phyloP scores from a whole-genome alignment of 768 basidiomycete species.

The Phylloporus sp. region DNA sequence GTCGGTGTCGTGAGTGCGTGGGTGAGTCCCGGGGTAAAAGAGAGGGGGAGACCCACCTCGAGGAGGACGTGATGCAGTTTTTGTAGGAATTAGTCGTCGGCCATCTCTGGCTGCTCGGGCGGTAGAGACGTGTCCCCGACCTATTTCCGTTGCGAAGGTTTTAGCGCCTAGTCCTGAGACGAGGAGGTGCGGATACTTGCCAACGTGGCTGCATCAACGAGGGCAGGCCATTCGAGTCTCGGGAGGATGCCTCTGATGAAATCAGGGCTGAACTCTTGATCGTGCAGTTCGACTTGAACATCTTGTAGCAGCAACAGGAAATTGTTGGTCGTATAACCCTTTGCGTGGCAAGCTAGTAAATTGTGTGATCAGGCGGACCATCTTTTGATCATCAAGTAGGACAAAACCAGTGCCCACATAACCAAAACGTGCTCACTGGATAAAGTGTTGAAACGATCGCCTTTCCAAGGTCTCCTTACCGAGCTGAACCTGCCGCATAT shows the following conservation, averaged over 20 bases:
- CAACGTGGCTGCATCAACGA: slow-evolving; percentile 76
- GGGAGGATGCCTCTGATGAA: slow-evolving; percentile 82
- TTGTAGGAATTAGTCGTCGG: slow-evolving; percentile 78
- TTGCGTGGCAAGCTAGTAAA: slow-evolving; percentile 89
- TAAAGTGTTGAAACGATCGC: slow-evolving; percentile 2
- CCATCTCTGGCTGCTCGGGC: slow-evolving; percentile 62
- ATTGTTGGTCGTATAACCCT: slow-evolving; percentile 88
- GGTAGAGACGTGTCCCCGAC: slow-evolving; percentile 85
- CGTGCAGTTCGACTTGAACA: slow-evolving; percentile 71
- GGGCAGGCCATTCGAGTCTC: slow-evolving; percentile 85
- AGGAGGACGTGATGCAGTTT: slow-evolving; percentile 88
- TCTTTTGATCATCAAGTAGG: too few species aligned
- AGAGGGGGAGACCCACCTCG: slow-evolving; percentile 51
- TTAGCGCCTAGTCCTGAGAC: neutral
- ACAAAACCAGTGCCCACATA: too few species aligned
- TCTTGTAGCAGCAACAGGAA: slow-evolving; percentile 85
- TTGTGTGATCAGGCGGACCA: slow-evolving; percentile 98
- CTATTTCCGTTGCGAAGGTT: too few species aligned
- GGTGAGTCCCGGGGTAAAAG: too few species aligned
- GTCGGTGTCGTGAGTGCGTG: too few species aligned
- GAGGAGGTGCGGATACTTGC: slow-evolving; percentile 36
- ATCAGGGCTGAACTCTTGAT: slow-evolving; percentile 86
- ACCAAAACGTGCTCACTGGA: too few species aligned
- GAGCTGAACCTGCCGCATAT: neutral
- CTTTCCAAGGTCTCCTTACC: slow-evolving; percentile 1